Percentiles rank a stretch among this genome's conserved stretches.
These are phyloP conservation scores for Erysimum cheiranthoides DNA, from an alignment of 345 rosid genomes.

Conservation along the genomic window DNA sequence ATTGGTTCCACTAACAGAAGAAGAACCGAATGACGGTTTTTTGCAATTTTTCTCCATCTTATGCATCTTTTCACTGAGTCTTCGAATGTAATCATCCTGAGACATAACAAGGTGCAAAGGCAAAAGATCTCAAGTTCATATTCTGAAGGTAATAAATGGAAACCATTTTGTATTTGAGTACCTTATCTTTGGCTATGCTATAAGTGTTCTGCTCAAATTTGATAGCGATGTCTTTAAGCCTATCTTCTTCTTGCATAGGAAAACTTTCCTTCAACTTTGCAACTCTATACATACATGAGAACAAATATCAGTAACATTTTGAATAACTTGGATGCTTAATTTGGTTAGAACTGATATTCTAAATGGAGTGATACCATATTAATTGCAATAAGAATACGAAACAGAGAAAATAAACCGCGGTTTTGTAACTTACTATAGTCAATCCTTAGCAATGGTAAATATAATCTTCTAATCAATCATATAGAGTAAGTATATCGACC, in stretches of 20 bases:
- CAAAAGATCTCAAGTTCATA: neutral
- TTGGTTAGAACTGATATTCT: neutral
- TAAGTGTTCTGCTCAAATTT: slow-evolving; percentile 66
- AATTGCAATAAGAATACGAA: too few species aligned
- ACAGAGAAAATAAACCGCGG: too few species aligned
- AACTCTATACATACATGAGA: slow-evolving; percentile 49
- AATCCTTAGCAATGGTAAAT: too few species aligned
- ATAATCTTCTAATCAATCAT: too few species aligned
- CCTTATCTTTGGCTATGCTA: slow-evolving; percentile 59
- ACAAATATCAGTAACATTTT: neutral
- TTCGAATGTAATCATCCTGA: slow-evolving; percentile 71
- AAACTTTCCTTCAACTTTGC: slow-evolving; percentile 55
- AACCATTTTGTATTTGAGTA: slow-evolving; percentile 33
- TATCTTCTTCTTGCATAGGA: slow-evolving; percentile 53
- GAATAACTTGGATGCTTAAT: neutral
- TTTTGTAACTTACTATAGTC: neutral
- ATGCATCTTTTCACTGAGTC: slow-evolving; percentile 59
- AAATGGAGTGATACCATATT: neutral
- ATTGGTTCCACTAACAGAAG: slow-evolving; percentile 47
- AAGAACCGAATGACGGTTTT: slow-evolving; percentile 40
- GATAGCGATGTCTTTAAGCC: slow-evolving; percentile 52
- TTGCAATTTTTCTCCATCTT: slow-evolving; percentile 54
- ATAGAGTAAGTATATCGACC: too few species aligned
- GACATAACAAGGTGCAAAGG: neutral
- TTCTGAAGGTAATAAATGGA: neutral